These are phyloP conservation scores for Candida methanosorbosa DNA, from an alignment of 805 yeast genomes.

Conservation along the genomic window DNA sequence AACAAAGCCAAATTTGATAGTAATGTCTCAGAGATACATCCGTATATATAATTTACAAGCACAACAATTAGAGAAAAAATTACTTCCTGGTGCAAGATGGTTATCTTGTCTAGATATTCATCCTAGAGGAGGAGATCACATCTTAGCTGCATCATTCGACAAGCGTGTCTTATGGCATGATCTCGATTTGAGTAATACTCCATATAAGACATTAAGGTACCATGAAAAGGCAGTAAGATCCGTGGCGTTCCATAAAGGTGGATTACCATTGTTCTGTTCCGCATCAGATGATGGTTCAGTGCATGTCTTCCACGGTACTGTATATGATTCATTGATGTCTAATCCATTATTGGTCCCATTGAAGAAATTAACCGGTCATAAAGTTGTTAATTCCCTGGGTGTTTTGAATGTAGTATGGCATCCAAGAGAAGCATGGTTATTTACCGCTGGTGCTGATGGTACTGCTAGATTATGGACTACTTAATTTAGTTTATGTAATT, in stretches of 20 bases:
- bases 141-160: slow-evolving; percentile 87
- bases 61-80: slow-evolving; percentile 74
- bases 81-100: slow-evolving; percentile 96
- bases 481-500: slow-evolving; percentile 16
- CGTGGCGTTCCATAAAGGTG: slow-evolving; percentile 77
- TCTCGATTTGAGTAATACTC: slow-evolving; percentile 78
- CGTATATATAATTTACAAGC: slow-evolving; percentile 85
- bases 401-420: slow-evolving; percentile 89
- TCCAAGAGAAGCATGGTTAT: slow-evolving; percentile 97
- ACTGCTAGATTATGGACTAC: slow-evolving; percentile 96
- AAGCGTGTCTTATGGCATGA: slow-evolving; percentile 97
- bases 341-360: slow-evolving; percentile 94
- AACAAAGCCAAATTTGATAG: slow-evolving; percentile 85
- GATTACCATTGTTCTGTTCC: slow-evolving; percentile 84
- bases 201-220: slow-evolving; percentile 91
- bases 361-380: slow-evolving; percentile 89
- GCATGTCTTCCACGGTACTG: slow-evolving; percentile 94
- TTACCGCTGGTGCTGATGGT: slow-evolving; percentile 95
- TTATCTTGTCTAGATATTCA: slow-evolving; percentile 85
- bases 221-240: slow-evolving; percentile 92
- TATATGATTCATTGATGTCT: slow-evolving; percentile 90
- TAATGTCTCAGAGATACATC: slow-evolving; percentile 87
- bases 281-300: slow-evolving; percentile 92
- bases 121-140: slow-evolving; percentile 87
- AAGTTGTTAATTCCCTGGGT: slow-evolving; percentile 70